Evolutionary conservation across 2,329 filamentous ascomycete species (phyloP).

Genomic region (Chaetomiaceae sp.): DNA sequence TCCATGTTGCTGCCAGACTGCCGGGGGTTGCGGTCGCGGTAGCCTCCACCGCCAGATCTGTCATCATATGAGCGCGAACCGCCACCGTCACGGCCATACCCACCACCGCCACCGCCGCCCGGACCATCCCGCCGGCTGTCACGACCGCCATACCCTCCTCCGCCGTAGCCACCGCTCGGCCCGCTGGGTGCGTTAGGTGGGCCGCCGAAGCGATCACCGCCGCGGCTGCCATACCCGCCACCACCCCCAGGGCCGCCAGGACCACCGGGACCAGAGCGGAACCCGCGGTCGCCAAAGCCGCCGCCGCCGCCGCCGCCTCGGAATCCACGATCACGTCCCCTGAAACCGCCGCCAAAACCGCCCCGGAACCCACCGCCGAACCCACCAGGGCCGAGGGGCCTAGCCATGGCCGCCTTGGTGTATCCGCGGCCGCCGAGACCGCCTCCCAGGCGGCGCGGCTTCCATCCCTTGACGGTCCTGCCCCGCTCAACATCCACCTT

Average conservation of each 20-base stretch:
- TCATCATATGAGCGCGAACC: slow-evolving; percentile 43
- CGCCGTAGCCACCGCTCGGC: slow-evolving; percentile 45
- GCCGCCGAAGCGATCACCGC: slow-evolving; percentile 49
- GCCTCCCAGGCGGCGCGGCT: slow-evolving; percentile 83
- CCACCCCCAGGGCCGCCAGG: slow-evolving; percentile 42
- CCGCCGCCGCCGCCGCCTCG: slow-evolving; percentile 37
- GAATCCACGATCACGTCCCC: slow-evolving; percentile 40
- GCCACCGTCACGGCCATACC: slow-evolving; percentile 35
- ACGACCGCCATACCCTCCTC: slow-evolving; percentile 36
- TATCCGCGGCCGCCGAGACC: slow-evolving; percentile 90
- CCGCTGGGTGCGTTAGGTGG: slow-evolving; percentile 49
- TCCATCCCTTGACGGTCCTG: slow-evolving; percentile 90
- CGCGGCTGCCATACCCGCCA: slow-evolving; percentile 51
- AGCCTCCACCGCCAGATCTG: slow-evolving; percentile 41
- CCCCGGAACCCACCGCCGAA: slow-evolving; percentile 53
- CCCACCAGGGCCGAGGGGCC: slow-evolving; percentile 61
- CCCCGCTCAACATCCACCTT: slow-evolving; percentile 95
- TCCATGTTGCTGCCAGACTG: slow-evolving; percentile 41
- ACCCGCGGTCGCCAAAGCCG: slow-evolving; percentile 26
- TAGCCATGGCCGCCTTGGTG: slow-evolving; percentile 71
- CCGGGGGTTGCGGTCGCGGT: slow-evolving; percentile 46
- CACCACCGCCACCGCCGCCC: slow-evolving; percentile 38
- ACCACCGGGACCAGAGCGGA: slow-evolving; percentile 39
- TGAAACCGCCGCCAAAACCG: slow-evolving; percentile 52
- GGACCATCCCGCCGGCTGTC: slow-evolving; percentile 42